A percentile compares a stretch with the other conserved stretches of the same genome.
phyloP scores from a whole-genome alignment of 2,329 filamentous ascomycete species.

The Ophiostoma sp. region DNA sequence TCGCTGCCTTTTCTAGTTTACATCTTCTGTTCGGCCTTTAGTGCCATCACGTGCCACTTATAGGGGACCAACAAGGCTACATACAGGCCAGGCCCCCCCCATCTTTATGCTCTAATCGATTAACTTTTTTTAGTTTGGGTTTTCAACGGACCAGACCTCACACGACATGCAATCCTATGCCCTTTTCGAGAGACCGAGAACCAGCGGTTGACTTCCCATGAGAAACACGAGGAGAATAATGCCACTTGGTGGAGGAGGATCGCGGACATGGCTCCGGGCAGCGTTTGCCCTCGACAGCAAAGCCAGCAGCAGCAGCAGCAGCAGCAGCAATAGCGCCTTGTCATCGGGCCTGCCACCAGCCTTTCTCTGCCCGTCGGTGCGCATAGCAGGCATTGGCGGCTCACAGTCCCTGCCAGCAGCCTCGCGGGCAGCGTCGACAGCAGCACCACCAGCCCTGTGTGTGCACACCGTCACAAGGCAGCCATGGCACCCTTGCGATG shows the following conservation, averaged over 20 bases:
- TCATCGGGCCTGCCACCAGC: constrained; percentile 18
- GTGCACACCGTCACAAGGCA: neutral
- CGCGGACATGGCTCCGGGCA: constrained; percentile 22
- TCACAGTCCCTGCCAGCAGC: neutral
- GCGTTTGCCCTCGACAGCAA: constrained; percentile 22
- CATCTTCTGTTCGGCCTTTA: neutral
- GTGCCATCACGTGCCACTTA: constrained; percentile 14
- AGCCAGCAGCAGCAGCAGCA: neutral
- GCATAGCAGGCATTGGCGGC: neutral
- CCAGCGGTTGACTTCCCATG: neutral
- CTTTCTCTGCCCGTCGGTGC: constrained; percentile 25
- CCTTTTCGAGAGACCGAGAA: neutral
- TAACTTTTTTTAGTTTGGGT: constrained; percentile 10
- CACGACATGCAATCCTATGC: neutral
- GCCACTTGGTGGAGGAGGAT: constrained; percentile 16
- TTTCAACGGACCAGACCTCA: constrained; percentile 6
- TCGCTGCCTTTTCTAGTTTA: neutral
- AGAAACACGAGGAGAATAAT: constrained; percentile 14
- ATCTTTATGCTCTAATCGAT: constrained; percentile 5
- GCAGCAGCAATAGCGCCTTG: neutral
- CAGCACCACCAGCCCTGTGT: neutral
- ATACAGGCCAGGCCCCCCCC: neutral
- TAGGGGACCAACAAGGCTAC: constrained; percentile 4
- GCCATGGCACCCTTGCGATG: neutral
- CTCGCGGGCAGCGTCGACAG: neutral